phyloP scores from a whole-genome alignment of 2,329 filamentous ascomycete species.

The Apiospora malaysiana region DNA sequence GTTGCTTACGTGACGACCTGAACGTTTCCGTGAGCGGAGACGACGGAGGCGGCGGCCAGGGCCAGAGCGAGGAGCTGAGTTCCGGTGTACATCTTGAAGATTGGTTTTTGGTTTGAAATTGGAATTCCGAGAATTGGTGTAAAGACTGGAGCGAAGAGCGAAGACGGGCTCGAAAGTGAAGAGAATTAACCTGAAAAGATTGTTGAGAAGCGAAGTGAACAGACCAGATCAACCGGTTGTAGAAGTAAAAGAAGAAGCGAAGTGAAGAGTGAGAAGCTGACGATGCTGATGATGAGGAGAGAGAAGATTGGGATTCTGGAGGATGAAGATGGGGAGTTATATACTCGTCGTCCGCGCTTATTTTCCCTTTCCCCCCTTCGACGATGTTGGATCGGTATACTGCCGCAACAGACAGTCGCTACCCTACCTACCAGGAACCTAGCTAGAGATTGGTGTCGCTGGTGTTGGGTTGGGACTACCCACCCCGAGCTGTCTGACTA shows the following conservation, averaged over 20 bases:
- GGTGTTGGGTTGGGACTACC: background rate
- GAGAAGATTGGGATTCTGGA: background rate
- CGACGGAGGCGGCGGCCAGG: slow-evolving; percentile 31
- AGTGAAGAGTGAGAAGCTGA: slow-evolving; percentile 22
- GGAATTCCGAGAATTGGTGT: background rate
- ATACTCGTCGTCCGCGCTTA: slow-evolving; percentile 21
- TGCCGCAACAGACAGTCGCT: too few species aligned
- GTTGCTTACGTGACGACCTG: slow-evolving; percentile 23
- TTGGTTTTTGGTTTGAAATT: background rate
- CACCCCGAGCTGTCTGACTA: background rate
- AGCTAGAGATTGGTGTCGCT: background rate
- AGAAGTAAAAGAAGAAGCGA: slow-evolving; percentile 13
- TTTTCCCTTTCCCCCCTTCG: too few species aligned
- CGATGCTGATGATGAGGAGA: slow-evolving; percentile 21
- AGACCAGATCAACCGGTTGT: slow-evolving; percentile 27
- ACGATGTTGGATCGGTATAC: background rate
- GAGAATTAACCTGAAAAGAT: slow-evolving; percentile 20
- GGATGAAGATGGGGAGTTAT: slow-evolving; percentile 17
- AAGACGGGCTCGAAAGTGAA: slow-evolving; percentile 19
- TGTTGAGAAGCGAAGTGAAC: slow-evolving; percentile 24
- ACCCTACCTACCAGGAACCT: too few species aligned
- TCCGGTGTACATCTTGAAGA: slow-evolving; percentile 23
- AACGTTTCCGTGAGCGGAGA: slow-evolving; percentile 37
- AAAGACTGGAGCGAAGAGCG: slow-evolving; percentile 1
- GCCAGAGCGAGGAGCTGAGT: slow-evolving; percentile 19